Percentiles rank a stretch among this genome's conserved stretches.
These are phyloP conservation scores for Fraxinus xanthoxyloides DNA, from an alignment of 305 asterid genomes.

Conservation along the genomic window DNA sequence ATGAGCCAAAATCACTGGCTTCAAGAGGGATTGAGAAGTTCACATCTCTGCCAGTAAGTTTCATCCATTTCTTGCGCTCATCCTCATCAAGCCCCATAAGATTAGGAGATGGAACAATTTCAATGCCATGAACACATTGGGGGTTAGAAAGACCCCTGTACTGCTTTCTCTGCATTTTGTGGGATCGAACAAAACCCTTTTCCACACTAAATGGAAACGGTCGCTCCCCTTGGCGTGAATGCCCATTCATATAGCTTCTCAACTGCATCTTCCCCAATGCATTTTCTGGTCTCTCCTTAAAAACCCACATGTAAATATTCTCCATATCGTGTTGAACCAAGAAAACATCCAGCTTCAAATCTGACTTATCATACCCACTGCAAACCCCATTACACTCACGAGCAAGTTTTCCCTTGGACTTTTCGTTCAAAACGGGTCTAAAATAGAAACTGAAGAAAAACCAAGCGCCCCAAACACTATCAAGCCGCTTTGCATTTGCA, in stretches of 20 bases:
- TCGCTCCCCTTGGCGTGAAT: conserved; percentile 87
- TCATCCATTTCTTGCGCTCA: conserved; percentile 76
- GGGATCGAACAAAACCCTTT: conserved; percentile 81
- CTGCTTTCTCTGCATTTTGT: conserved; percentile 88
- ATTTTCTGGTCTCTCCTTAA: conserved; percentile 82
- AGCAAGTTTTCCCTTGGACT: conserved; percentile 62
- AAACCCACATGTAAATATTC: conserved; percentile 97
- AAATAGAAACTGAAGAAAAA: conserved; percentile 88
- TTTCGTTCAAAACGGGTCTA: conserved; percentile 72
- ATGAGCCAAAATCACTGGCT: conserved; percentile 72
- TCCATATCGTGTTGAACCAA: conserved; percentile 98
- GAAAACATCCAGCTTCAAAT: conserved; percentile 72
- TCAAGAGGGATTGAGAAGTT: conserved; percentile 63
- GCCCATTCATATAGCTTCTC: conserved; percentile 91
- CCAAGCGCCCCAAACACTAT: conserved; percentile 98
- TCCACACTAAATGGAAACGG: conserved; percentile 86
- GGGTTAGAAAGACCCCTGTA: conserved; percentile 91
- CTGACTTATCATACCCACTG: conserved; percentile 75
- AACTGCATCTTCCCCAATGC: conserved; percentile 95
- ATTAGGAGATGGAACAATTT: conserved; percentile 65
- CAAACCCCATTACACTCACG: conserved; percentile 65
- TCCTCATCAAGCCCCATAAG: conserved; percentile 57
- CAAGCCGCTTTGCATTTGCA: conserved; percentile 66
- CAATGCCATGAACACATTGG: conserved; percentile 89
- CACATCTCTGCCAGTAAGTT: conserved; percentile 69